Evolutionary conservation across 2,329 filamentous ascomycete genomes (phyloP).

Genomic region (Chalaropsis thielavioides): DNA sequence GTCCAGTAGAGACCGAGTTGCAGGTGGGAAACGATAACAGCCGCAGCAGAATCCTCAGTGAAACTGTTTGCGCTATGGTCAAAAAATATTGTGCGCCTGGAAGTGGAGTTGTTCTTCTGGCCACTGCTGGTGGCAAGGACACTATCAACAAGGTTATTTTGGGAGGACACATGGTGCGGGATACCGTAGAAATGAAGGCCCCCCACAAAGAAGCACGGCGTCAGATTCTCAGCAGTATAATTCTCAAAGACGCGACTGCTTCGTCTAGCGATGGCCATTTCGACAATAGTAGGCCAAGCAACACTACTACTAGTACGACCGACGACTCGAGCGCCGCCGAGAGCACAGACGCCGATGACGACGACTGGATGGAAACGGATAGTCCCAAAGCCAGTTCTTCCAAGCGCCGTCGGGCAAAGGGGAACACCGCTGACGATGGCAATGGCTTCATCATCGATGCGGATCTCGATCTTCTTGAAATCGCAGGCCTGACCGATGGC

Average conservation of each 20-base stretch:
- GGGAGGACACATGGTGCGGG: constrained; percentile 79
- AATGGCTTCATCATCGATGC: constrained; percentile 60
- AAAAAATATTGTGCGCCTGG: constrained; percentile 69
- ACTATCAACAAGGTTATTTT: constrained; percentile 80
- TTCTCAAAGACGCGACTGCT: constrained; percentile 38
- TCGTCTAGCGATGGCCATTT: background rate
- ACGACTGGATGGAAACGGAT: constrained; percentile 63
- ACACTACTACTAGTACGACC: constrained; percentile 43
- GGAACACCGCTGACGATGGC: constrained; percentile 23
- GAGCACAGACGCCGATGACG: constrained; percentile 33
- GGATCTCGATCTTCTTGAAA: constrained; percentile 76
- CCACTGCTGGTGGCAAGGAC: constrained; percentile 87
- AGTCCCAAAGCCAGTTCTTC: constrained; percentile 29
- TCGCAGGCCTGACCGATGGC: constrained; percentile 87
- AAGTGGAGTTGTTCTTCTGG: constrained; percentile 71
- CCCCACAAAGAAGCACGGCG: constrained; percentile 83
- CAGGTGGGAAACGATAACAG: constrained; percentile 90
- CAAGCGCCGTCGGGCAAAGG: constrained; percentile 28
- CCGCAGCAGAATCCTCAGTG: constrained; percentile 80
- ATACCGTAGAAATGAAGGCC: constrained; percentile 78
- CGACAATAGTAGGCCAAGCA: constrained; percentile 20
- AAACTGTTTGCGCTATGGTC: constrained; percentile 69
- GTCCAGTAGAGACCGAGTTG: constrained; percentile 84
- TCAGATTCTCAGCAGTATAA: constrained; percentile 68
- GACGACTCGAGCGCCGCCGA: constrained; percentile 31